These are phyloP conservation scores for Colletotrichum phormii DNA, from an alignment of 2,329 filamentous ascomycete genomes.

Conservation along the genomic window DNA sequence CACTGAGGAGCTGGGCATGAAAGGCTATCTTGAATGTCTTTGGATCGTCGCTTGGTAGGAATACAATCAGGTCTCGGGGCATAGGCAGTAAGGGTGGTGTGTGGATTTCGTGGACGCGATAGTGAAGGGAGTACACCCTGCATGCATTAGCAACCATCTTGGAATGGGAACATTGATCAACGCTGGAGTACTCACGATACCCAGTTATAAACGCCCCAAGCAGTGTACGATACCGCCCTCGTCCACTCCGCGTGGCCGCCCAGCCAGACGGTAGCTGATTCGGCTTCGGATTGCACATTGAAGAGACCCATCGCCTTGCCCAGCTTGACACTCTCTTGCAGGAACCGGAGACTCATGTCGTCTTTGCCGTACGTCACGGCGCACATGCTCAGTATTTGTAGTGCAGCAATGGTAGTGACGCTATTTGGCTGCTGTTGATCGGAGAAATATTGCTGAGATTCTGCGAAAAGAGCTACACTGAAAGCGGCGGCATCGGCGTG, in stretches of 20 bases:
- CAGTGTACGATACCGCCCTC: slow-evolving; percentile 40
- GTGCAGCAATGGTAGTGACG: slow-evolving; percentile 1
- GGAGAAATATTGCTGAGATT: slow-evolving; percentile 5
- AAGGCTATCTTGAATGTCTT: background rate
- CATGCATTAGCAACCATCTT: background rate
- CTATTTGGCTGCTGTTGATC: background rate
- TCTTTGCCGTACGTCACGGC: slow-evolving; percentile 7
- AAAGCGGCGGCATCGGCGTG: background rate
- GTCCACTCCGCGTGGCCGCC: background rate
- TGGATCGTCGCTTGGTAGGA: background rate
- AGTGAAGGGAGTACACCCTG: slow-evolving; percentile 14
- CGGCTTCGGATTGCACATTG: background rate
- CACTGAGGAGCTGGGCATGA: background rate
- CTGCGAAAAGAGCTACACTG: slow-evolving; percentile 1
- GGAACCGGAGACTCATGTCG: background rate
- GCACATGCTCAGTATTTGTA: slow-evolving; percentile 12
- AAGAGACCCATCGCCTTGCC: slow-evolving; percentile 22
- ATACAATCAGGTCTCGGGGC: background rate
- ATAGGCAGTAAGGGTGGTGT: slow-evolving; percentile 15
- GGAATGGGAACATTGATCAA: too few relatives aligned
- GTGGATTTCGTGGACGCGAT: slow-evolving; percentile 17
- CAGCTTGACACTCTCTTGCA: background rate
- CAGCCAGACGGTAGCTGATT: slow-evolving; percentile 15
- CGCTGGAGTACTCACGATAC: slow-evolving; percentile 5
- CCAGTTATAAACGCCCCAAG: slow-evolving; percentile 45